A percentile compares a stretch with the other conserved stretches of the same genome.
These are phyloP conservation scores for Ziziphus jujuba DNA, from an alignment of 306 rosid species.

Conservation along the genomic window DNA sequence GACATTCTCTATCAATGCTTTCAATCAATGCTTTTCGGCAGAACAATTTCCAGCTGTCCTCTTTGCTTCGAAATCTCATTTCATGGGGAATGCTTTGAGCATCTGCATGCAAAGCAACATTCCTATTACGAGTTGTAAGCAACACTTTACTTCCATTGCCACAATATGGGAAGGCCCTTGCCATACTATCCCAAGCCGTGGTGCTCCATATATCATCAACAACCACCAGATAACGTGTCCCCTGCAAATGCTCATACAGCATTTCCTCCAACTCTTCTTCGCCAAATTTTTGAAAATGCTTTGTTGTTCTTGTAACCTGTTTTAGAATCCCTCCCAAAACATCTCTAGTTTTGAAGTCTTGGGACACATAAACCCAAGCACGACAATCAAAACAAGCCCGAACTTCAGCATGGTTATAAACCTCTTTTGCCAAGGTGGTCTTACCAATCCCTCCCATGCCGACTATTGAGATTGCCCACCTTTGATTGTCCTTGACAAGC, in stretches of 20 bases:
- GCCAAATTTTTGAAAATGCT: background rate
- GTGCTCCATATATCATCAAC: constrained; percentile 19
- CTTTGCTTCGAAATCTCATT: constrained; percentile 8
- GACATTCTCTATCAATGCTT: constrained; percentile 4
- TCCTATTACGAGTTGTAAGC: background rate
- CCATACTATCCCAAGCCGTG: constrained; percentile 10
- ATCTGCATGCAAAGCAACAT: constrained; percentile 5
- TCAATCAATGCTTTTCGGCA: constrained; percentile 6
- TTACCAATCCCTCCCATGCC: constrained; percentile 14
- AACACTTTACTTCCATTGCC: constrained; percentile 8
- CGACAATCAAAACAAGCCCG: background rate
- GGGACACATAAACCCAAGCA: constrained; percentile 20
- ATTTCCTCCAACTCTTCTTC: constrained; percentile 15
- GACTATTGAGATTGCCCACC: constrained; percentile 13
- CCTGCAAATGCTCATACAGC: constrained; percentile 7
- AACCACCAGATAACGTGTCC: constrained; percentile 13
- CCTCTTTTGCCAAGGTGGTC: constrained; percentile 13
- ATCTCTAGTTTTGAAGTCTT: constrained; percentile 6
- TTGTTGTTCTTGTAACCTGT: background rate
- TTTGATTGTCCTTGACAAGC: constrained; percentile 2
- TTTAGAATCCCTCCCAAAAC: background rate
- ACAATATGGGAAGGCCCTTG: constrained; percentile 1
- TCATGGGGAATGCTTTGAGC: constrained; percentile 6
- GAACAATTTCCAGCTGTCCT: constrained; percentile 13
- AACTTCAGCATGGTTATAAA: constrained; percentile 8